A percentile compares a stretch with the other conserved stretches of the same genome.
Conservation (phyloP, 176 grass and related monocot genomes). For the Echinochloa phyllopogon region DNA sequence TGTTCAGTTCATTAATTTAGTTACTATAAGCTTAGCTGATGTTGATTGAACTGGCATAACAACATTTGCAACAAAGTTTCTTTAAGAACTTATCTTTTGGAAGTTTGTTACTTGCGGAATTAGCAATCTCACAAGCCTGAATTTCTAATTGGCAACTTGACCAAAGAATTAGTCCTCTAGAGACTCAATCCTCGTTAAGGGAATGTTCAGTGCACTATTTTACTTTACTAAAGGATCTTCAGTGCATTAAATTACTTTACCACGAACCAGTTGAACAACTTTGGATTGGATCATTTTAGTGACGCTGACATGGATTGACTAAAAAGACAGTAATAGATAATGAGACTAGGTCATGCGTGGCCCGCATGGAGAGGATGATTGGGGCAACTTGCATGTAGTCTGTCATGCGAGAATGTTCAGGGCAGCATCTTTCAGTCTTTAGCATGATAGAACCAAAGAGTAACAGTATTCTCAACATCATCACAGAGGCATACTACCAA, state of each 20-base stretch:
- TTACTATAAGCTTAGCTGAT: background rate
- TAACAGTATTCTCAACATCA: too few relatives aligned
- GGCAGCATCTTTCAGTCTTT: conserved; percentile 24
- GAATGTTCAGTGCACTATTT: conserved; percentile 18
- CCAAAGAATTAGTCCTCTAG: background rate
- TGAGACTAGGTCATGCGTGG: background rate
- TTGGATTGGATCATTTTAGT: background rate
- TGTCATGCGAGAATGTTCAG: background rate
- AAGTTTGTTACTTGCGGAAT: conserved; percentile 1
- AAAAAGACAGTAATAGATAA: background rate
- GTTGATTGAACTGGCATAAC: background rate
- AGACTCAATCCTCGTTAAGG: conserved; percentile 19
- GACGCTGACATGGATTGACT: conserved; percentile 3
- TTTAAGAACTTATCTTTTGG: background rate
- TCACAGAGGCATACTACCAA: background rate
- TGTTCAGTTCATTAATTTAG: background rate
- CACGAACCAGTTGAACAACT: conserved; percentile 14
- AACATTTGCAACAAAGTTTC: background rate
- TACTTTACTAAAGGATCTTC: background rate
- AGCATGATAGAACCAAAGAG: background rate
- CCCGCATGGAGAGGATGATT: background rate
- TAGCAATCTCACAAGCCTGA: conserved; percentile 11
- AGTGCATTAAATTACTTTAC: background rate
- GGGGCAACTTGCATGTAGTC: conserved; percentile 31
- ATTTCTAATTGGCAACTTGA: conserved; percentile 20